Conservation (phyloP, 2,329 filamentous ascomycete species). For the Trichophyton verrucosum region DNA sequence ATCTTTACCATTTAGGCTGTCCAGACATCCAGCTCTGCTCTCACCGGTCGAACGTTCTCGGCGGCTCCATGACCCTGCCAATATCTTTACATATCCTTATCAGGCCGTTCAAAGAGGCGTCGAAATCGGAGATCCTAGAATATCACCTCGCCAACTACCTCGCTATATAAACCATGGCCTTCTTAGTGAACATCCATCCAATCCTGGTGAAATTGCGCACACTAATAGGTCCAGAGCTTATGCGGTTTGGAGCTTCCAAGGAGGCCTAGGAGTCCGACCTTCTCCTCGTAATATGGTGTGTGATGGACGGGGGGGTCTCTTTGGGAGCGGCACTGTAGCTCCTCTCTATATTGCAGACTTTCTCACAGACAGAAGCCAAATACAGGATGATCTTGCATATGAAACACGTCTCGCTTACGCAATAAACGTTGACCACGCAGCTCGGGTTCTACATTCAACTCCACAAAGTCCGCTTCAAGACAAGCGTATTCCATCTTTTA, state of each 20-base stretch:
- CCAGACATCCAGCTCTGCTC: slow-evolving; percentile 37
- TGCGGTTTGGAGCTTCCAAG: slow-evolving; percentile 65
- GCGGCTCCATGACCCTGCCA: slow-evolving; percentile 33
- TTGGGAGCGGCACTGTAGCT: slow-evolving; percentile 62
- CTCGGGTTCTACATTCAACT: slow-evolving; percentile 50
- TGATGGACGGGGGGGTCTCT: slow-evolving; percentile 50
- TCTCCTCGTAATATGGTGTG: slow-evolving; percentile 35
- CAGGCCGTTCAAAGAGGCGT: slow-evolving; percentile 14
- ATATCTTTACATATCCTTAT: slow-evolving; percentile 43
- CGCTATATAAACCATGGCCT: slow-evolving; percentile 22
- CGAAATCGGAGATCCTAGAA: slow-evolving; percentile 12
- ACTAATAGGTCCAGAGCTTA: slow-evolving; percentile 30
- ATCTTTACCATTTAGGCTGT: slow-evolving; percentile 41
- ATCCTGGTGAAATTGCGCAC: neutral
- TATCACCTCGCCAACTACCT: slow-evolving; percentile 23
- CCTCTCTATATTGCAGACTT: slow-evolving; percentile 50
- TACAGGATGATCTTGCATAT: slow-evolving; percentile 56
- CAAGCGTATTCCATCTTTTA: slow-evolving; percentile 7
- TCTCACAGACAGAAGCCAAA: slow-evolving; percentile 36
- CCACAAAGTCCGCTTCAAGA: neutral
- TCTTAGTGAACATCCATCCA: slow-evolving; percentile 10
- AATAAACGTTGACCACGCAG: slow-evolving; percentile 60
- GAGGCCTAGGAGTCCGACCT: slow-evolving; percentile 39
- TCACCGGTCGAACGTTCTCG: slow-evolving; percentile 36
- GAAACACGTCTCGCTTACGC: slow-evolving; percentile 65